These are phyloP conservation scores for Penicillium hesseltinei DNA, from an alignment of 2,329 filamentous ascomycete genomes.

Conservation along the genomic window DNA sequence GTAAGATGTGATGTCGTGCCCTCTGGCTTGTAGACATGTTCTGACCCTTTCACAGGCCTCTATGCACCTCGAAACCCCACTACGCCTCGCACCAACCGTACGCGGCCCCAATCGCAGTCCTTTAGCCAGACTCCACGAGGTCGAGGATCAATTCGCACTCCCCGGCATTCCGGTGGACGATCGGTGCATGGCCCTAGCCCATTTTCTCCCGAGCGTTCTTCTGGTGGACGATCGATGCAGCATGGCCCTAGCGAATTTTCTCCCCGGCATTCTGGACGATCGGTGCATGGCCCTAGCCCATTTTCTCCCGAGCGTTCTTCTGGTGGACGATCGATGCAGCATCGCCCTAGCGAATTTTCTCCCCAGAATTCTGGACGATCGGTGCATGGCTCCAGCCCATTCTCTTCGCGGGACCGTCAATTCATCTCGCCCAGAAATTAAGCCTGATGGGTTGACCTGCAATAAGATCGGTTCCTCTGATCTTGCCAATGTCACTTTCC, in stretches of 20 bases:
- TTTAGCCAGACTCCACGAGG: background rate
- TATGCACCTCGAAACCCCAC: background rate
- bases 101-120: background rate
- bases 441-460: background rate
- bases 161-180: background rate
- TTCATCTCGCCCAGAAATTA: background rate
- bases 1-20: background rate
- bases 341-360: background rate
- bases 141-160: background rate
- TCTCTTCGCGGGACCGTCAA: background rate
- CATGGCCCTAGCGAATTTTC: background rate
- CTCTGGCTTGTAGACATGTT: background rate
- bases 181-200: background rate
- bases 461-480: no score
- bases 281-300: background rate
- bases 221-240: background rate
- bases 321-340: background rate
- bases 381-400: background rate
- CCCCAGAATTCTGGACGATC: background rate
- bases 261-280: background rate
- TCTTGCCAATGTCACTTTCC: no score
- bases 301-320: background rate
- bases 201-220: background rate
- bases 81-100: background rate
- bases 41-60: constrained; percentile 1